phyloP scores from a whole-genome alignment of 2,329 filamentous ascomycete species.

The Exophiala bonariae region DNA sequence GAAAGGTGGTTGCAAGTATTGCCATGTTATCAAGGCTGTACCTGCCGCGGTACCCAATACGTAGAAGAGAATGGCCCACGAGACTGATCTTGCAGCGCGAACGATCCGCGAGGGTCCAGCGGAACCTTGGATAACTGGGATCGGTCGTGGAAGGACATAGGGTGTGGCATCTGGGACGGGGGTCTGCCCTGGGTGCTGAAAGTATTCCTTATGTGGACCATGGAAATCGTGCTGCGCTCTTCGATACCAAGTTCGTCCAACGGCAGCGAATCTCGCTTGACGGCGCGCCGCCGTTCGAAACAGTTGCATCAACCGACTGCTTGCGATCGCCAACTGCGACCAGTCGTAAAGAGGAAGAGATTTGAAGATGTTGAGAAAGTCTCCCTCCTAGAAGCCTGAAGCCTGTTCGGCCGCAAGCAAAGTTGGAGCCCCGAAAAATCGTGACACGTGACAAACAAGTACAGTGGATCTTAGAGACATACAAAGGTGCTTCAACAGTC shows the following conservation, averaged over 20 bases:
- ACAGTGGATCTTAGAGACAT: too few species aligned
- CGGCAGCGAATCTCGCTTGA: not conserved
- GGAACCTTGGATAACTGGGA: not conserved
- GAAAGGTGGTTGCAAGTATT: slow-evolving; percentile 28
- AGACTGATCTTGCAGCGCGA: slow-evolving; percentile 17
- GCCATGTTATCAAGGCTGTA: slow-evolving; percentile 27
- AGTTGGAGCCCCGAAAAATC: too few species aligned
- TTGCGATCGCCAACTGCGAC: too few species aligned
- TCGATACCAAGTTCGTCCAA: not conserved
- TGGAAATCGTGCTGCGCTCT: slow-evolving; percentile 21
- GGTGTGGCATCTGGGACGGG: slow-evolving; percentile 22
- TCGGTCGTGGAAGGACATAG: slow-evolving; percentile 4
- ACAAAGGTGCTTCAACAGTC: too few species aligned
- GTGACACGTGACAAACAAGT: too few species aligned
- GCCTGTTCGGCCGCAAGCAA: too few species aligned
- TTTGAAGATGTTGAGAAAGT: too few species aligned
- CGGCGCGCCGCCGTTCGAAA: slow-evolving; percentile 17
- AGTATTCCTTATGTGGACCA: slow-evolving; percentile 31
- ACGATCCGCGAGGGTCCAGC: slow-evolving; percentile 13
- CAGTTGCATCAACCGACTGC: slow-evolving; percentile 18
- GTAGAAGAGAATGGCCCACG: slow-evolving; percentile 20
- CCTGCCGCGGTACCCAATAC: slow-evolving; percentile 20
- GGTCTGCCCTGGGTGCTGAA: slow-evolving; percentile 28
- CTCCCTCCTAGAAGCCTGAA: too few species aligned
- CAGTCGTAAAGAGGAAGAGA: too few species aligned